Conservation (phyloP, 108 stramenopile genomes). For the Cylindrotheca fusiformis region DNA sequence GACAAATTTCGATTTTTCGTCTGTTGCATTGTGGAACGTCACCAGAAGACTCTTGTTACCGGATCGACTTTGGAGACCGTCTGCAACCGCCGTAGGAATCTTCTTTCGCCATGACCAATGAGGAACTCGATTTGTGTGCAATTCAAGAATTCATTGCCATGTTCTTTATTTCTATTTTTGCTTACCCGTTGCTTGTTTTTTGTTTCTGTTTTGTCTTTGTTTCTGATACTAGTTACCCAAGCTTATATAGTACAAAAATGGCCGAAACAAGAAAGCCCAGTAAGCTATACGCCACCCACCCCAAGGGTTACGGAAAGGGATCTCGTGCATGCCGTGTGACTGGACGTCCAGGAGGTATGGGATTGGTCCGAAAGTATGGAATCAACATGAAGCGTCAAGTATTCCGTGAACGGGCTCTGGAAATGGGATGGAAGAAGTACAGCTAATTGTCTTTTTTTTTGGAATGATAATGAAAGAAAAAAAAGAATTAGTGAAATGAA, state of each 20-base stretch:
- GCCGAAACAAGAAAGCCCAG: slow-evolving; percentile 85
- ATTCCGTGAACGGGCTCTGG: slow-evolving; percentile 83
- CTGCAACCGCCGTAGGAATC: no score
- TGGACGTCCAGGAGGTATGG: slow-evolving; percentile 86
- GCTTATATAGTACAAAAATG: slow-evolving; percentile 66
- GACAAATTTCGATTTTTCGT: no score
- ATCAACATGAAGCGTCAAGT: slow-evolving; percentile 93
- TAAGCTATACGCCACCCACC: slow-evolving; percentile 91
- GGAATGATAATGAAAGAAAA: background rate
- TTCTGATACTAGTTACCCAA: no score
- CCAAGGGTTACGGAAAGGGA: slow-evolving; percentile 87
- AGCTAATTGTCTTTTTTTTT: slow-evolving; percentile 52
- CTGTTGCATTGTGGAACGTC: no score
- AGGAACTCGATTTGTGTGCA: no score
- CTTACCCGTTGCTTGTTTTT: background rate
- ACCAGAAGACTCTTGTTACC: no score
- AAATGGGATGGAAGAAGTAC: slow-evolving; percentile 89
- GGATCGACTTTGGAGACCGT: no score
- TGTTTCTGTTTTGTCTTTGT: background rate
- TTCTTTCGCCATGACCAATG: no score
- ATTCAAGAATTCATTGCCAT: no score
- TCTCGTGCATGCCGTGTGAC: slow-evolving; percentile 87
- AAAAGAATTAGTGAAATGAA: background rate
- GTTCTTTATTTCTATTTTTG: slow-evolving; percentile 5
- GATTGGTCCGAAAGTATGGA: slow-evolving; percentile 89